Evolutionary conservation across 495 filamentous ascomycete species (phyloP), one percentile per base, ranked within the genome.

Genomic region (Penicillium verhagenii): DNA sequence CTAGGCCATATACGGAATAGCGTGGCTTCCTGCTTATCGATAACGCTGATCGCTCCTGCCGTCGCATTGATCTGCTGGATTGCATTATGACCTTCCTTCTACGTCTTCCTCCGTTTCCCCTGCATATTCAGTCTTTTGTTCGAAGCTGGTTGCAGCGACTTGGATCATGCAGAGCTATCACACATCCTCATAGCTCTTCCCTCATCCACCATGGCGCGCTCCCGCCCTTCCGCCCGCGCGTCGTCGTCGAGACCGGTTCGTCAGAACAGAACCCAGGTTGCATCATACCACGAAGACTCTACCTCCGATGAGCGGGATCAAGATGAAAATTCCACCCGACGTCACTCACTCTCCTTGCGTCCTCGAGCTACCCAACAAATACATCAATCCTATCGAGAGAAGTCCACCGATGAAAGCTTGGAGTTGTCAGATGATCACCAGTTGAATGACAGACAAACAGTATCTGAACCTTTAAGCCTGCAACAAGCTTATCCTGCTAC

Each of bases 381-480:
- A 42, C 69, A 61, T 8, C 53, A 46, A 16, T 71, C 73, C 14
- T 80, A 80, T 59, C 74, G 76, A 4, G 77, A 80, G 53, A 65
- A 71, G n/a, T 72, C 74, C 2, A 71, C 67, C 3, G 77, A 78
- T 53, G 68, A 61, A 43, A 61, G 62, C 9, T 53, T 66, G 9
- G 58, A 52, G 24, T 16, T 25, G 0, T 35, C 40, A 13, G 54
- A 52, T 46, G 51, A 58, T 10, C 44, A 47, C 13, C 59, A 60
- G 8, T 24, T 35, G n/a, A 33, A 21, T 18, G 37, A 8, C 19
- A 5, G 2, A 13, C 8, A 18, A 31, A 13, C 46, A 19, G 16
- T 4, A 26, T 13, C 28, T 50, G 29, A 13, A 19, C 20, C 6
- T 19, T 18, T 13, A 47, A 4, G n/a, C n/a, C 9, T 7, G n/a